Percentiles rank a stretch among this genome's conserved stretches.
These are phyloP conservation scores for Fusarium proliferatum DNA, from an alignment of 2,329 filamentous ascomycete species.

Conservation along the genomic window DNA sequence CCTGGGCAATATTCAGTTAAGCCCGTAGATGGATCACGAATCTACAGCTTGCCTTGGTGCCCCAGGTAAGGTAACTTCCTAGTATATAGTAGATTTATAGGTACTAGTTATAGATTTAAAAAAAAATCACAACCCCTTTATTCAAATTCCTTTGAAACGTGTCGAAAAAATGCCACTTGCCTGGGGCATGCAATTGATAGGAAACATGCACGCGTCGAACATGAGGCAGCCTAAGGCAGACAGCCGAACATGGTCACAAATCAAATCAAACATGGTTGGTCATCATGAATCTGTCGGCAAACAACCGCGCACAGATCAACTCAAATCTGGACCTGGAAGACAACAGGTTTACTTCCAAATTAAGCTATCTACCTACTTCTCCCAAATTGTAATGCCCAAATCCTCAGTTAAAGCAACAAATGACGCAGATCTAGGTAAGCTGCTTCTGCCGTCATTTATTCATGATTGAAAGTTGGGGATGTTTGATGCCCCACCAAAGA, in stretches of 20 bases:
- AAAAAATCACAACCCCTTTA: not conserved
- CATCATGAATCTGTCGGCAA: constrained; percentile 5
- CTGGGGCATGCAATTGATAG: not conserved
- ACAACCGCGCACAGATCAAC: not conserved
- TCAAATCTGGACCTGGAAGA: not conserved
- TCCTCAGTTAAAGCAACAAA: not conserved
- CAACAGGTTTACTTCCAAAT: not conserved
- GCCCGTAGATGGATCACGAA: not conserved
- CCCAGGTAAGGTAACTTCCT: not conserved
- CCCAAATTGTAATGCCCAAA: not conserved
- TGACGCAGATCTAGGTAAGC: not conserved
- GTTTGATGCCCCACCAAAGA: constrained; percentile 31
- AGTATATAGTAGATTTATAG: not conserved
- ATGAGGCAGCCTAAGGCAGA: constrained; percentile 18
- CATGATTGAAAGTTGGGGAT: constrained; percentile 8
- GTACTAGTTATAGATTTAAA: not conserved
- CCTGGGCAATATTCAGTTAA: not conserved
- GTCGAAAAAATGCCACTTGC: not conserved
- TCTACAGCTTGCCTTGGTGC: not conserved
- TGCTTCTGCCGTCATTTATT: constrained; percentile 9
- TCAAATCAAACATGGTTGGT: constrained; percentile 8
- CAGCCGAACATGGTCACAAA: constrained; percentile 6
- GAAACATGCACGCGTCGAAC: not conserved
- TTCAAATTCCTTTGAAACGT: not conserved
- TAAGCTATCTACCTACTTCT: not conserved